Percentiles rank a stretch among this genome's conserved stretches.
Conservation (phyloP, 495 filamentous ascomycete genomes). For the Neurospora intermedia region DNA sequence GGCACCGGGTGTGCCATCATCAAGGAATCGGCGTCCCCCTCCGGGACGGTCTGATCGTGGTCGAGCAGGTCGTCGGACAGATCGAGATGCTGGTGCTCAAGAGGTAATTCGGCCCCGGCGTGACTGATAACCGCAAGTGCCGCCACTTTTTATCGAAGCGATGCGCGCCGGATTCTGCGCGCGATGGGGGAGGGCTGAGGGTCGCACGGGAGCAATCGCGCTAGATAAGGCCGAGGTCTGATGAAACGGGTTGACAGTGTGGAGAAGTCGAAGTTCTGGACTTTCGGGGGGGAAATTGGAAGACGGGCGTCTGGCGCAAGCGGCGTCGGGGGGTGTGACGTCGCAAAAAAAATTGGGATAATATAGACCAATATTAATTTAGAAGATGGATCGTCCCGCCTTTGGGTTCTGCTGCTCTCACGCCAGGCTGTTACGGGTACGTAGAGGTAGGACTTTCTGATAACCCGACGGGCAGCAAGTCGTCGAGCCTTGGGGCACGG, state of each 20-base stretch:
- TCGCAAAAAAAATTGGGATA: not conserved
- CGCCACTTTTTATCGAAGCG: constrained; percentile 31
- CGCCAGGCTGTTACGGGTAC: not conserved
- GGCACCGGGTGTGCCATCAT: constrained; percentile 82
- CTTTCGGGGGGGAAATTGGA: not conserved
- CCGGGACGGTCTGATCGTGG: constrained; percentile 23
- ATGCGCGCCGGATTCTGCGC: constrained; percentile 24
- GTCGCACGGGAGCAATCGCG: not conserved
- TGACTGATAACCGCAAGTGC: constrained; percentile 35
- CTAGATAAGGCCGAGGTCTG: constrained; percentile 1
- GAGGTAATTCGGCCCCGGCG: constrained; percentile 32
- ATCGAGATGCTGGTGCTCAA: constrained; percentile 33
- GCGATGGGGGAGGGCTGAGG: constrained; percentile 10
- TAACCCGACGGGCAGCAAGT: not conserved
- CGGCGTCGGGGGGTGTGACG: not conserved
- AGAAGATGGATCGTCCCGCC: not conserved
- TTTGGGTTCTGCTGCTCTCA: not conserved
- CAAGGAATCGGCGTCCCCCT: constrained; percentile 35
- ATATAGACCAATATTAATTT: not conserved
- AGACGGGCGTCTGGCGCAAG: not conserved
- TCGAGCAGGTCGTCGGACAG: constrained; percentile 28
- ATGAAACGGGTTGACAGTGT: not conserved
- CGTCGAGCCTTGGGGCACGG: not conserved
- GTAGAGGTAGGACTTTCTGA: not conserved
- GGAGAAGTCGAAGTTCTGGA: not conserved